Evolutionary conservation across 2,329 filamentous ascomycete species (phyloP).

Genomic region (Claviceps humidiphila): DNA sequence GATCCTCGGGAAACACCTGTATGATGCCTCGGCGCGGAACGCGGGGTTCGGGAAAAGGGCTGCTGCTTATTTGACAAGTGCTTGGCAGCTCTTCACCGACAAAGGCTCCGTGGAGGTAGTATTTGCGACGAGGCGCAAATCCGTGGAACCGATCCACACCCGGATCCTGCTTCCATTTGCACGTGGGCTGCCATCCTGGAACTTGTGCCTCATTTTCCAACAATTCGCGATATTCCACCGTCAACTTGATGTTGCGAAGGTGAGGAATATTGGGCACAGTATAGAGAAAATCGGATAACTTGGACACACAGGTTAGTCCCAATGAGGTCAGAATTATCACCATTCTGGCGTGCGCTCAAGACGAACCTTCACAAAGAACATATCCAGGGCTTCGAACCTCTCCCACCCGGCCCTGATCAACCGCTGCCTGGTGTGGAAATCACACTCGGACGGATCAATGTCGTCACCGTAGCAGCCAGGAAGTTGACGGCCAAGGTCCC

Average conservation of each 20-base stretch:
- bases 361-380: slow-evolving; percentile 54
- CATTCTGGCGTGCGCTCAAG: background rate
- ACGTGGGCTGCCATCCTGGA: slow-evolving; percentile 25
- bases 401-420: slow-evolving; percentile 37
- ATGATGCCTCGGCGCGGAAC: slow-evolving; percentile 42
- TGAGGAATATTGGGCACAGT: slow-evolving; percentile 45
- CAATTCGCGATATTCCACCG: slow-evolving; percentile 47
- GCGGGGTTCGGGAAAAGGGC: slow-evolving; percentile 40
- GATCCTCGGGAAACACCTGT: slow-evolving; percentile 40
- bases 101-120: slow-evolving; percentile 43
- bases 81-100: slow-evolving; percentile 38
- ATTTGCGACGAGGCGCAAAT: slow-evolving; percentile 44
- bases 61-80: slow-evolving; percentile 33
- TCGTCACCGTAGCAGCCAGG: slow-evolving; percentile 35
- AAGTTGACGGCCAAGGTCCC: slow-evolving; percentile 40
- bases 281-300: slow-evolving; percentile 50
- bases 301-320: background rate
- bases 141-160: slow-evolving; percentile 35
- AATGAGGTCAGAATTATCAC: background rate
- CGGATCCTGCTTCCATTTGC: slow-evolving; percentile 48
- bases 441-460: slow-evolving; percentile 30
- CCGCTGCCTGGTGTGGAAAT: slow-evolving; percentile 28
- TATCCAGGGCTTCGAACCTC: slow-evolving; percentile 42
- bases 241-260: slow-evolving; percentile 40
- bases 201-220: slow-evolving; percentile 35